Conservation (phyloP, 805 yeast genomes). For the Vanderwaltozyma yarrowii region DNA sequence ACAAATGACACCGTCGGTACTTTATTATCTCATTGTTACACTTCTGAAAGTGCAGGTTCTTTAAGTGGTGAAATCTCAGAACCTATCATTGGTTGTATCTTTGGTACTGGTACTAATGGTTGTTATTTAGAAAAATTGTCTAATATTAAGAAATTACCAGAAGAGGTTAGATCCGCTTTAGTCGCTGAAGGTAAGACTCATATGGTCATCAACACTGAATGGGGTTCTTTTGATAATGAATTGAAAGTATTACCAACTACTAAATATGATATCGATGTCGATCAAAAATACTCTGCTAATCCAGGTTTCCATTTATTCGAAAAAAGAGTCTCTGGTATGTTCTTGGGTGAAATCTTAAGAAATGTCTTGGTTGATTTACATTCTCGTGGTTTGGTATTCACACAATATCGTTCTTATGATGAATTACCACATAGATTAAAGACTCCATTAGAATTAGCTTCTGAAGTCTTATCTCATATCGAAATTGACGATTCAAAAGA, state of each 20-base stretch:
- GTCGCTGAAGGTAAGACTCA: conserved; percentile 39
- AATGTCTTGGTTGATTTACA: conserved; percentile 61
- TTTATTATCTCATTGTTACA: conserved; percentile 75
- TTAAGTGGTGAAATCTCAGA: conserved; percentile 52
- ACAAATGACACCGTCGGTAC: conserved; percentile 98
- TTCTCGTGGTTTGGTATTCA: conserved; percentile 46
- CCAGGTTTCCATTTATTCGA: conserved; percentile 87
- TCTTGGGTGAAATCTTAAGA: conserved; percentile 81
- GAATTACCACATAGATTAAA: conserved; percentile 48
- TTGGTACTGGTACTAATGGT: conserved; percentile 98
- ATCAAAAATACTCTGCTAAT: conserved; percentile 59
- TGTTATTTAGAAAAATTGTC: conserved; percentile 77
- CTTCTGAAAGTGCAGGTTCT: conserved; percentile 38
- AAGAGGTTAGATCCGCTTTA: conserved; percentile 31
- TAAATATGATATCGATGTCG: conserved; percentile 63
- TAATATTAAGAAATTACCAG: conserved; percentile 64
- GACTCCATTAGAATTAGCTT: conserved; percentile 67
- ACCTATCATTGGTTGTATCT: conserved; percentile 80
- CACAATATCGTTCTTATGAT: conserved; percentile 37
- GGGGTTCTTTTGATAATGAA: conserved; percentile 95
- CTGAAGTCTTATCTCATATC: conserved; percentile 77
- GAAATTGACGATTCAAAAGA: conserved; percentile 77
- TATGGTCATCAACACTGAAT: conserved; percentile 92
- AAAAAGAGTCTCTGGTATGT: conserved; percentile 88
- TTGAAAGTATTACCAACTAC: conserved; percentile 67